Evolutionary conservation across 2,329 filamentous ascomycete genomes (phyloP).

Genomic region (Fonsecaea pedrosoi): DNA sequence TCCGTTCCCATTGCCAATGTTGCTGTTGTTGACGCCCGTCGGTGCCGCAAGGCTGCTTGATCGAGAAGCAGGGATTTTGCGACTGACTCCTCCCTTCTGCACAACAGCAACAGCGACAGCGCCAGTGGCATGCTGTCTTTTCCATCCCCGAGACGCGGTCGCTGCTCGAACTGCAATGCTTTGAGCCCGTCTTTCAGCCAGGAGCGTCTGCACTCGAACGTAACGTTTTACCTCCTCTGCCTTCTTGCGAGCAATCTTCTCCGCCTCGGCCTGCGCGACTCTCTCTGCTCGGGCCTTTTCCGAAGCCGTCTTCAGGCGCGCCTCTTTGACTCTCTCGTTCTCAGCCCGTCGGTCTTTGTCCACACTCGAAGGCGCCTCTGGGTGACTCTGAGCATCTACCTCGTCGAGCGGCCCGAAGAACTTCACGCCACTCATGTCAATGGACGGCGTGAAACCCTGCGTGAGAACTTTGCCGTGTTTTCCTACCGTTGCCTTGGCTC

Average conservation of each 20-base stretch:
- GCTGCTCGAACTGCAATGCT: not conserved
- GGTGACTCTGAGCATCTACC: not conserved
- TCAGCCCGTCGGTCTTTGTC: not conserved
- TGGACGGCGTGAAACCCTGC: not conserved
- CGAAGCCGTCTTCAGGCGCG: not conserved
- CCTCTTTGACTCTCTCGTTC: not conserved
- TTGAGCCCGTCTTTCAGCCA: not conserved
- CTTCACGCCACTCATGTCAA: constrained; percentile 6
- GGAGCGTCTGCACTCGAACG: not conserved
- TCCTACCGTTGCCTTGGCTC: not conserved
- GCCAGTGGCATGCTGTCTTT: not conserved
- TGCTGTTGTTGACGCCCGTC: not conserved
- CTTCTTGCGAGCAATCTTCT: not conserved
- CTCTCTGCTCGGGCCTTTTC: not conserved
- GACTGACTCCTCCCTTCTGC: not conserved
- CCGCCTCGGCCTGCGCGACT: not conserved
- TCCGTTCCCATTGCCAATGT: not conserved
- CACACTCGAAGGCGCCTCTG: not conserved
- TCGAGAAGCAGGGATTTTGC: not conserved
- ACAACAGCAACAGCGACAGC: not conserved
- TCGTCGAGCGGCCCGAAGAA: constrained; percentile 13
- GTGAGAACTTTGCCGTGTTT: not conserved
- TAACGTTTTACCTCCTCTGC: not conserved
- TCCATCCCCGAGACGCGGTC: not conserved
- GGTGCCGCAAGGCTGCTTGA: not conserved